Percentiles rank a stretch among this genome's conserved stretches.
These are phyloP conservation scores for Arthrocladium fulminans DNA, from an alignment of 2,329 filamentous ascomycete species.

Conservation along the genomic window DNA sequence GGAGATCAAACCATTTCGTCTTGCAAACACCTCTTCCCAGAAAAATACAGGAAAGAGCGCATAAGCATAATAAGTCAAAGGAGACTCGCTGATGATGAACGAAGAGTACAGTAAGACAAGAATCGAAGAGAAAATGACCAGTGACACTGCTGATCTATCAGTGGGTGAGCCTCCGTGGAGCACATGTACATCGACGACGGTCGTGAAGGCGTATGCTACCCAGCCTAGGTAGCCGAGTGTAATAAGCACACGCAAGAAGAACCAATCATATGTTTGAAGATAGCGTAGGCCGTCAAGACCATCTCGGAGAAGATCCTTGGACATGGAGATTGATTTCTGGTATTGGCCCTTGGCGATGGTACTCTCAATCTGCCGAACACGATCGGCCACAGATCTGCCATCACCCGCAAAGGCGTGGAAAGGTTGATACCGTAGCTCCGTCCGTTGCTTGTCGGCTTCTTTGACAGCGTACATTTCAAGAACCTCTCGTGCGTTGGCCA, in stretches of 20 bases:
- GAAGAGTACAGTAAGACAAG: slow-evolving; percentile 70
- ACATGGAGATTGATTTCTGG: slow-evolving; percentile 70
- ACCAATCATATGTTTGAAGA: slow-evolving; percentile 96
- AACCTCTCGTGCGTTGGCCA: slow-evolving; percentile 78
- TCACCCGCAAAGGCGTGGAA: slow-evolving; percentile 61
- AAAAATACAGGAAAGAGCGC: slow-evolving; percentile 87
- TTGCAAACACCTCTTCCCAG: slow-evolving; percentile 90
- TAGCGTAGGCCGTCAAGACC: slow-evolving; percentile 80
- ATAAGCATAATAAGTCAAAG: slow-evolving; percentile 80
- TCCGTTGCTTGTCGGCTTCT: slow-evolving; percentile 70
- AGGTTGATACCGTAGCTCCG: slow-evolving; percentile 66
- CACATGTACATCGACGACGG: slow-evolving; percentile 80
- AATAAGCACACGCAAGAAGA: slow-evolving; percentile 82
- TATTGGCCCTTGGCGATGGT: slow-evolving; percentile 59
- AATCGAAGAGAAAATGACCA: slow-evolving; percentile 62
- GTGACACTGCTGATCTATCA: slow-evolving; percentile 52
- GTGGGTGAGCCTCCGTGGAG: slow-evolving; percentile 60
- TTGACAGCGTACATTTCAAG: slow-evolving; percentile 96
- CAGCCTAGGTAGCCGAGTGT: slow-evolving; percentile 88
- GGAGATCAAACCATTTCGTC: slow-evolving; percentile 58
- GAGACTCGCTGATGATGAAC: slow-evolving; percentile 70
- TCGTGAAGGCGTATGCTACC: slow-evolving; percentile 87
- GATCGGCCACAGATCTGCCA: slow-evolving; percentile 54
- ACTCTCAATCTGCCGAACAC: slow-evolving; percentile 57
- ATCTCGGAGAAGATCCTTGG: slow-evolving; percentile 65